Evolutionary conservation across 345 rosid species (phyloP), one percentile per base, ranked within the genome.

Genomic region (Eucalyptus albens): DNA sequence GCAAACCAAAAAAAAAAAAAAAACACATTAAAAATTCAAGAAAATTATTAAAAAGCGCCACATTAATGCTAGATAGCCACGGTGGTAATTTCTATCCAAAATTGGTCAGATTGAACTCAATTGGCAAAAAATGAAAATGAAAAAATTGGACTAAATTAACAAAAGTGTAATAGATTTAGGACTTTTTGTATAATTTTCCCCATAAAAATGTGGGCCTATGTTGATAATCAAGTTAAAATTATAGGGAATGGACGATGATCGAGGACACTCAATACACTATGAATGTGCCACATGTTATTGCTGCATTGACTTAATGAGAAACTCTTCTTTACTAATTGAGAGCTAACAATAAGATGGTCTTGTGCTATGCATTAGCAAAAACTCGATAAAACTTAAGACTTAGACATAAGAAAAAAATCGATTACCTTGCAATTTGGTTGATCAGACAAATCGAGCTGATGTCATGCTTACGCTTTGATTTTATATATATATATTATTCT

Each of bases 111-210:
- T 15, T 50, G 3, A 40, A 50, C 53, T 50, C 19, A 50, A 50
- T 15, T 50, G 3, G 3, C 0, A 50, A 1, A 6, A 50, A 50
- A 50, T 15, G 1, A 6, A 50, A 50, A 50, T 15, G 8, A 50
- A 50, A 50, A 50, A 2, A 1, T 50, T 6, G 3, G 2, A 15
- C 1, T 50, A 3, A 50, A 50, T 50, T 50, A 3, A 3, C 1
- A 50, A 50, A 50, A 15, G 53, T 15, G 1, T 50, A 15, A 50
- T 15, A 50, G 1, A 7, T 50, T 50, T 50, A 50, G 1, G 1
- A 15, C 40, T 1, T 15, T 15, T 50, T 50, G 2, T 1, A 50
- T 3, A 1, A 50, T 50, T 0, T 50, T 15, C 19, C 51, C 1
- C 19, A 50, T 50, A 50, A 50, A 50, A 50, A 50, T 15, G 53